Base-by-base conservation (phyloP, 768 basidiomycete species). In the Leccinum rimulosum region DNA sequence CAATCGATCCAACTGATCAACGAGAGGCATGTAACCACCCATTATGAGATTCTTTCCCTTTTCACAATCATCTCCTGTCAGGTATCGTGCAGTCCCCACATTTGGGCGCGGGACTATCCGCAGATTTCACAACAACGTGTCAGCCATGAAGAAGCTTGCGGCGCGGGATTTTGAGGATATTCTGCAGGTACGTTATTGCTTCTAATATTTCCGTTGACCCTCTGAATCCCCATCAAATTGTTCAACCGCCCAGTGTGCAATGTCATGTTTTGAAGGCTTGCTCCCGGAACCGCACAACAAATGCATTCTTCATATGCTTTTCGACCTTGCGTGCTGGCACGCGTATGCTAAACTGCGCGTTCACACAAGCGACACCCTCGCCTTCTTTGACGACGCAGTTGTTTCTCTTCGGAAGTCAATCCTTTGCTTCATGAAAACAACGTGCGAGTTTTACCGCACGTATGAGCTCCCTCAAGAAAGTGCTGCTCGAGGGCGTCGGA, bases 301-400 rank as follows among this genome's bases (percentile, higher is more conserved):
- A 0, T 27, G 51, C 11, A 19, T 69, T 10, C 56, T 61, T 3
- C 54, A 64, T 17, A 35, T 69, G 1, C 55, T 63, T 2, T 69
- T 61, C 15, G 36, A 56, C 1, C 49, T 67, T 2, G 66, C 56
- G 3, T 31, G 25, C 3, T 69, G 68, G 68, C 68, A 68, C 28
- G 61, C 51, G 0, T 55, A 54, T 45, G 63, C 56, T n/a, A 69
- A 69, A 33, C 43, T 58, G 6, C 38, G 30, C 4, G 4, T 53
- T 8, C 52, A 53, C 14, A 53, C 22, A 4, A 8, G 10, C 7
- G 36, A 53, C 10, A 53, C 22, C 6, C 36, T 53, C 5, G 4
- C 11, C 14, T 25, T 53, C 12, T 53, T 53, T 36, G 52, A 53
- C 11, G 38, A 11, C 3, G 35, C 52, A 12, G 27, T 33, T 9